These are phyloP conservation scores for Aspergillus oerlinghausenensis DNA, from an alignment of 2,329 filamentous ascomycete species.

Conservation along the genomic window DNA sequence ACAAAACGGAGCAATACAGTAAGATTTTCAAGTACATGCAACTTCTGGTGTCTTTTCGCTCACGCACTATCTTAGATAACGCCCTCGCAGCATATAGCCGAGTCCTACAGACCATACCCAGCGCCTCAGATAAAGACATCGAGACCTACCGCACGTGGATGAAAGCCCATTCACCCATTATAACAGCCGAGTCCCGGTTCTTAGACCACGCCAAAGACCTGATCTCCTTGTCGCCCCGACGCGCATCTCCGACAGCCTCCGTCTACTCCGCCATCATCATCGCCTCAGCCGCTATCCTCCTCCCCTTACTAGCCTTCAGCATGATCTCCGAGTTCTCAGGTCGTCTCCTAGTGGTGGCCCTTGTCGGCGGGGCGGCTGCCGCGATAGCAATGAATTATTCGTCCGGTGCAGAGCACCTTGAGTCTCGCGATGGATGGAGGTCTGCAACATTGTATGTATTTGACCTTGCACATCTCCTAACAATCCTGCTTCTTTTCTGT, in stretches of 20 bases:
- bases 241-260: constrained; percentile 17
- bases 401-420: constrained; percentile 31
- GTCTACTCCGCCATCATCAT: constrained; percentile 42
- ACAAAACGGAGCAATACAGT: constrained; percentile 61
- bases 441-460: constrained; percentile 34
- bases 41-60: not conserved
- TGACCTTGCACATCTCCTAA: not conserved
- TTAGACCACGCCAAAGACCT: constrained; percentile 48
- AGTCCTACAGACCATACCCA: constrained; percentile 42
- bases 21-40: constrained; percentile 21
- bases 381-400: constrained; percentile 36
- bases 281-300: constrained; percentile 49
- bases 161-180: constrained; percentile 46
- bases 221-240: constrained; percentile 28
- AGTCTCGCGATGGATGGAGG: constrained; percentile 38
- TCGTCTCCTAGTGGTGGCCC: constrained; percentile 53
- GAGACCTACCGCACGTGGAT: constrained; percentile 52
- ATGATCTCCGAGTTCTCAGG: constrained; percentile 54
- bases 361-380: constrained; percentile 48
- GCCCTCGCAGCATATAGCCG: constrained; percentile 45
- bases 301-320: constrained; percentile 56
- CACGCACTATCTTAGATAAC: constrained; percentile 27
- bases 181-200: constrained; percentile 49
- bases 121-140: constrained; percentile 46
- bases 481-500: not conserved